phyloP scores from a whole-genome alignment of 2,329 filamentous ascomycete genomes.

The Penicillium sp. region DNA sequence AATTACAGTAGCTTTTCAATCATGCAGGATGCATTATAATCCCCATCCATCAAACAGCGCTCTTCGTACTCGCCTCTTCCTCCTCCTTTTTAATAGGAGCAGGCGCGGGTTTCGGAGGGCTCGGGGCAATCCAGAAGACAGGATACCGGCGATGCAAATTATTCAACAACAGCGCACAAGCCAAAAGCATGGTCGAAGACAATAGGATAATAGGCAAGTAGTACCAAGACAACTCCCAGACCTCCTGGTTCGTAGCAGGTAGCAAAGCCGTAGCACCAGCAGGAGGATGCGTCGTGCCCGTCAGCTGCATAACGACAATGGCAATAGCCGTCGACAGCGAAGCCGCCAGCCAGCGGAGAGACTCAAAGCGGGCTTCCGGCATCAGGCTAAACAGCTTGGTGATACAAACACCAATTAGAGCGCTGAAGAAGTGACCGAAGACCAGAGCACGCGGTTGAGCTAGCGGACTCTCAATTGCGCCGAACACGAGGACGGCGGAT shows the following conservation, averaged over 20 bases:
- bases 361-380: constrained; percentile 30
- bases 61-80: background rate
- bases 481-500: constrained; percentile 36
- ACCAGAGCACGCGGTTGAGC: constrained; percentile 36
- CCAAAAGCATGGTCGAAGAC: constrained; percentile 32
- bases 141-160: constrained; percentile 37
- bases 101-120: constrained; percentile 12
- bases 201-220: constrained; percentile 33
- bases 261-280: constrained; percentile 38
- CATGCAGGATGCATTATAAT: background rate
- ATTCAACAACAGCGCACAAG: constrained; percentile 32
- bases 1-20: too few species aligned
- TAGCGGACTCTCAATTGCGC: constrained; percentile 35
- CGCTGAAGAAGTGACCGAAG: constrained; percentile 37
- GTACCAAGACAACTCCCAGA: constrained; percentile 36
- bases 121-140: constrained; percentile 33
- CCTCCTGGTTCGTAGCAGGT: constrained; percentile 28
- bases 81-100: background rate
- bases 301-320: constrained; percentile 36
- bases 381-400: constrained; percentile 37
- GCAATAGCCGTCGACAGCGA: constrained; percentile 31
- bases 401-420: constrained; percentile 32
- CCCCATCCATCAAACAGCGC: background rate
- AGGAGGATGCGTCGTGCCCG: constrained; percentile 35
- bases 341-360: constrained; percentile 34